Conservation (phyloP, 371 early-diverging fungal species). For the Lichtheimia hyalospora region DNA sequence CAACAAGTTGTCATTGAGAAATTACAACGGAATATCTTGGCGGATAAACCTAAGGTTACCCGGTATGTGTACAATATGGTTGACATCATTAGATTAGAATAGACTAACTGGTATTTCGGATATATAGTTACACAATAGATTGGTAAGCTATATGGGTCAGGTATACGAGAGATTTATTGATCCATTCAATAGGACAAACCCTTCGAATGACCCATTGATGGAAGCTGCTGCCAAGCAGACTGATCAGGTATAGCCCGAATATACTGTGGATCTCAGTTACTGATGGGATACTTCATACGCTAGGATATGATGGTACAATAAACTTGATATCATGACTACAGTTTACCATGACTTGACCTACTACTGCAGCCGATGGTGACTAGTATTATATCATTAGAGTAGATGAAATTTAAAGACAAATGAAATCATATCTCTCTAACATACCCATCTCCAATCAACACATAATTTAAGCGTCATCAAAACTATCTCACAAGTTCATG, state of each 20-base stretch:
- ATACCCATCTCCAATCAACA: no score
- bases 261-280: no score
- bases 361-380: neutral
- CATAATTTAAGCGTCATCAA: no score
- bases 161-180: neutral
- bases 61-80: slow-evolving; percentile 35
- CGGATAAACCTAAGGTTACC: slow-evolving; percentile 94
- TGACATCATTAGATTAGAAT: neutral
- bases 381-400: neutral
- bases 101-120: neutral
- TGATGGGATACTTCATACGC: neutral
- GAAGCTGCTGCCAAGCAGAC: slow-evolving; percentile 11
- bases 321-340: neutral
- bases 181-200: slow-evolving; percentile 15
- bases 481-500: no score
- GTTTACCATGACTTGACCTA: neutral
- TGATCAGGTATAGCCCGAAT: slow-evolving; percentile 19
- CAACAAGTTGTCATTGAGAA: slow-evolving; percentile 62
- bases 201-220: slow-evolving; percentile 24
- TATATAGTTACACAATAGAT: slow-evolving; percentile 42
- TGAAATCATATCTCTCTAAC: no score
- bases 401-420: neutral
- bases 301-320: slow-evolving; percentile 42
- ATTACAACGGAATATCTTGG: slow-evolving; percentile 83
- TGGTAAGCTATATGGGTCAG: slow-evolving; percentile 23